Conservation (phyloP, 2,329 filamentous ascomycete species). For the Cordyceps pruinosa region DNA sequence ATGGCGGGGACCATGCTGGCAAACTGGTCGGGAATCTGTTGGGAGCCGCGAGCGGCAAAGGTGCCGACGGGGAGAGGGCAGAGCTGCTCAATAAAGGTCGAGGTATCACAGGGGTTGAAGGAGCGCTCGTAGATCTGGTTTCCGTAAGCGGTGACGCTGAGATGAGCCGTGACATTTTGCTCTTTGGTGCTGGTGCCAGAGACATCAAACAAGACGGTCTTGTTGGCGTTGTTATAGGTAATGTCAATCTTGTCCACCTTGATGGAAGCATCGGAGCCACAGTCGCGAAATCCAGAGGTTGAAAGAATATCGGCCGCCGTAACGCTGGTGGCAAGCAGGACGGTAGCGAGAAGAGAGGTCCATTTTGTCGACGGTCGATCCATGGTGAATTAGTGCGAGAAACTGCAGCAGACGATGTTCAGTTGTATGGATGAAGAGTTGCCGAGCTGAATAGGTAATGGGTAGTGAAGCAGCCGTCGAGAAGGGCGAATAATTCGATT, state of each 20-base stretch:
- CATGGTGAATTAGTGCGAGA: slow-evolving; percentile 26
- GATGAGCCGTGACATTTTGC: slow-evolving; percentile 72
- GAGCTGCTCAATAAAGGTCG: slow-evolving; percentile 62
- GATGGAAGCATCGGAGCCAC: slow-evolving; percentile 48
- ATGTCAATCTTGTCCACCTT: slow-evolving; percentile 69
- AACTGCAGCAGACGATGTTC: no score
- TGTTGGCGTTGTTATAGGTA: slow-evolving; percentile 67
- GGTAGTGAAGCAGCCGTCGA: slow-evolving; percentile 3
- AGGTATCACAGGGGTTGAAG: slow-evolving; percentile 74
- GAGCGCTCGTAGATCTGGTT: slow-evolving; percentile 67
- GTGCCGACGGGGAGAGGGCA: slow-evolving; percentile 76
- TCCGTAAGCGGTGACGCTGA: slow-evolving; percentile 81
- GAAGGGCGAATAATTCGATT: background rate
- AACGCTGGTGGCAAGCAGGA: slow-evolving; percentile 38
- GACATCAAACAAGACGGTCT: slow-evolving; percentile 71
- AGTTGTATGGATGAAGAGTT: background rate
- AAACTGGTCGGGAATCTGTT: slow-evolving; percentile 64
- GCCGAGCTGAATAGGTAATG: background rate
- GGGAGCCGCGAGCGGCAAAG: slow-evolving; percentile 66
- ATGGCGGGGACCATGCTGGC: slow-evolving; percentile 75
- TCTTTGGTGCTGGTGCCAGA: slow-evolving; percentile 64
- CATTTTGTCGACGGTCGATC: slow-evolving; percentile 24
- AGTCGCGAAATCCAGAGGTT: slow-evolving; percentile 74
- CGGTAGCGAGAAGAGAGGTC: slow-evolving; percentile 28
- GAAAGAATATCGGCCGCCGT: slow-evolving; percentile 65